Conservation (phyloP, 768 basidiomycete species). For the Pleurotus pulmonarius region DNA sequence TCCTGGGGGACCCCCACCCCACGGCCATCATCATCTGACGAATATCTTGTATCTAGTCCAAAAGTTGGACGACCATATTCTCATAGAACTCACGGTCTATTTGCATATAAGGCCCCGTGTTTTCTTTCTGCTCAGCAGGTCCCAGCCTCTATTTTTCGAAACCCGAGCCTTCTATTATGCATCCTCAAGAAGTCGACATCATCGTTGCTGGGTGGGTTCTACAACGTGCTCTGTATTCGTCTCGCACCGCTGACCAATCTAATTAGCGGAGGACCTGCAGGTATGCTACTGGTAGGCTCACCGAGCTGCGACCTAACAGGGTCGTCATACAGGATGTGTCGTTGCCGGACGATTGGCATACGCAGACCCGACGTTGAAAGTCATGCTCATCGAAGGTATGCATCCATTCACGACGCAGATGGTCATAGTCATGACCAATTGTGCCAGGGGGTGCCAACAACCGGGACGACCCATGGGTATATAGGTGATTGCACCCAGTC, state of each 20-base stretch:
- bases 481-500: conserved; percentile 32
- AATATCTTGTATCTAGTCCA: background rate
- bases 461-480: conserved; percentile 73
- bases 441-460: conserved; percentile 61
- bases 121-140: background rate
- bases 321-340: conserved; percentile 44
- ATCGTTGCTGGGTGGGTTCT: conserved; percentile 48
- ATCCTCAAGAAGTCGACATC: conserved; percentile 70
- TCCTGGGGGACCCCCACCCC: background rate
- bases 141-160: conserved; percentile 1
- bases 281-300: conserved; percentile 18
- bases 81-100: background rate
- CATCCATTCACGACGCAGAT: background rate
- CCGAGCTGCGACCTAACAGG: background rate
- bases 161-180: conserved; percentile 27
- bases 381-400: conserved; percentile 71
- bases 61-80: background rate
- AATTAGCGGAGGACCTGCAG: conserved; percentile 54
- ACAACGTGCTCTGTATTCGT: background rate
- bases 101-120: background rate
- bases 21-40: conserved; percentile 6
- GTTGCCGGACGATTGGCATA: conserved; percentile 67
- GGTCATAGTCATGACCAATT: background rate
- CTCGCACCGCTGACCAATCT: background rate
- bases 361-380: conserved; percentile 68